Evolutionary conservation across 305 asterid species (phyloP).

Genomic region (Petunia hybrid): DNA sequence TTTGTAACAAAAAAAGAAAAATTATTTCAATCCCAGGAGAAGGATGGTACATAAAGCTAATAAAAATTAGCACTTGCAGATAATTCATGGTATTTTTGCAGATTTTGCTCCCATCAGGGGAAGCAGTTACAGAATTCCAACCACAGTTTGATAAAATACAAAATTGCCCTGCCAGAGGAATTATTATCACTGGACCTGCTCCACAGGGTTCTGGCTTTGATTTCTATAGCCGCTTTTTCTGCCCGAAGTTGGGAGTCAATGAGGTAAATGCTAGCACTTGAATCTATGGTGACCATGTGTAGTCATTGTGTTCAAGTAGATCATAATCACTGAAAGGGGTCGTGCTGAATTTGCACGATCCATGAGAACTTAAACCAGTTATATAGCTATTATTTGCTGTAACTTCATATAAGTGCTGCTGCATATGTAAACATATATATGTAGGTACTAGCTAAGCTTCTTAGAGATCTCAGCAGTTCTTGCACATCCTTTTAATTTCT

Average conservation of each 20-base stretch:
- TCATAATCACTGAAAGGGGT: no score
- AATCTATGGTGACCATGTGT: no score
- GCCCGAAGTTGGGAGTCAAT: slow-evolving; percentile 63
- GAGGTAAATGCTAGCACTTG: slow-evolving; percentile 53
- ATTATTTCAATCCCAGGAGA: no score
- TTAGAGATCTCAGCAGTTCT: background rate
- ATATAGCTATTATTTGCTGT: no score
- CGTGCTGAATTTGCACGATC: no score
- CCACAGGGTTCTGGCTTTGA: slow-evolving; percentile 70
- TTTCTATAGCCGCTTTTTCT: slow-evolving; percentile 71
- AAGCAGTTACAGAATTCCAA: slow-evolving; percentile 55
- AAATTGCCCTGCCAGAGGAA: slow-evolving; percentile 59
- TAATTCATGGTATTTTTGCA: no score
- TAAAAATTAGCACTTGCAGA: slow-evolving; percentile 43
- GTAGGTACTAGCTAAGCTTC: background rate
- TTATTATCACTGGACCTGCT: slow-evolving; percentile 72
- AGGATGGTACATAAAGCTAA: no score
- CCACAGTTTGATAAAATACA: slow-evolving; percentile 59
- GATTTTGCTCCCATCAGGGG: slow-evolving; percentile 61
- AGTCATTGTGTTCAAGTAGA: no score
- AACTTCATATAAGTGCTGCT: no score
- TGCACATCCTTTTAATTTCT: background rate
- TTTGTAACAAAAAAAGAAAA: no score
- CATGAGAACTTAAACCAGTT: no score
- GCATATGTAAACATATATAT: no score